Evolutionary conservation across 1,284 basidiomycete genomes (phyloP).

Genomic region (Marasmius tenuissimus): DNA sequence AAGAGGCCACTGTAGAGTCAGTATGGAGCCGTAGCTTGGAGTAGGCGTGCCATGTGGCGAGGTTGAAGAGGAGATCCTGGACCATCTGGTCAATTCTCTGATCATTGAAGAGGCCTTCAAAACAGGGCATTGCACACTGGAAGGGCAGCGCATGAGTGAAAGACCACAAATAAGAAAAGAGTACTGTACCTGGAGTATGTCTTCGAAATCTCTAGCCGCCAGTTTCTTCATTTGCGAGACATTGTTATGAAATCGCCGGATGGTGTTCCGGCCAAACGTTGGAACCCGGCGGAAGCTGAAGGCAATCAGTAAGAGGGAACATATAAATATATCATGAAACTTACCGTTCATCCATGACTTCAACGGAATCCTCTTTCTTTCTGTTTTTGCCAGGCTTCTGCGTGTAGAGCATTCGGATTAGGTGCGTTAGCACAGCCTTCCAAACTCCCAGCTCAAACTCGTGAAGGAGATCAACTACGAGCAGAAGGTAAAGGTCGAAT

Average conservation of each 20-base stretch:
- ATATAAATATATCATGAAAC: too few relatives aligned
- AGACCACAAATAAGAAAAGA: too few relatives aligned
- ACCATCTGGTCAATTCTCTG: conserved; percentile 11
- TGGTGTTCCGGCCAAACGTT: conserved; percentile 25
- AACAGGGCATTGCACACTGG: conserved; percentile 25
- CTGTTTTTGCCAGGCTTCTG: not conserved
- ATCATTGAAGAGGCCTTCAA: conserved; percentile 21
- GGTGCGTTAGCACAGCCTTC: conserved; percentile 23
- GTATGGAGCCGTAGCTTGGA: too few relatives aligned
- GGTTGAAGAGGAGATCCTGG: conserved; percentile 8
- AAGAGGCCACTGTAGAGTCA: too few relatives aligned
- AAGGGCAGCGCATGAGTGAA: too few relatives aligned
- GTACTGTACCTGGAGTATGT: too few relatives aligned
- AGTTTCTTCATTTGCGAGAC: conserved; percentile 33
- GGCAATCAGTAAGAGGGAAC: too few relatives aligned
- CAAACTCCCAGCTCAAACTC: too few relatives aligned
- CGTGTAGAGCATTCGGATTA: conserved; percentile 21
- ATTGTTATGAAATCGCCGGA: conserved; percentile 26
- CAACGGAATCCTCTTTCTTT: too few relatives aligned
- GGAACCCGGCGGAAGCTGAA: not conserved
- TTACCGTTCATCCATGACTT: conserved; percentile 11
- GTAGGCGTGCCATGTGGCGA: conserved; percentile 18
- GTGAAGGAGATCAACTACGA: not conserved
- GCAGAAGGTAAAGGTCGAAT: conserved; percentile 15
- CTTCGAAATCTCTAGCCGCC: conserved; percentile 32